A percentile compares a stretch with the other conserved stretches of the same genome.
Conservation (phyloP, 2,329 filamentous ascomycete genomes). For the Exophiala sideris region DNA sequence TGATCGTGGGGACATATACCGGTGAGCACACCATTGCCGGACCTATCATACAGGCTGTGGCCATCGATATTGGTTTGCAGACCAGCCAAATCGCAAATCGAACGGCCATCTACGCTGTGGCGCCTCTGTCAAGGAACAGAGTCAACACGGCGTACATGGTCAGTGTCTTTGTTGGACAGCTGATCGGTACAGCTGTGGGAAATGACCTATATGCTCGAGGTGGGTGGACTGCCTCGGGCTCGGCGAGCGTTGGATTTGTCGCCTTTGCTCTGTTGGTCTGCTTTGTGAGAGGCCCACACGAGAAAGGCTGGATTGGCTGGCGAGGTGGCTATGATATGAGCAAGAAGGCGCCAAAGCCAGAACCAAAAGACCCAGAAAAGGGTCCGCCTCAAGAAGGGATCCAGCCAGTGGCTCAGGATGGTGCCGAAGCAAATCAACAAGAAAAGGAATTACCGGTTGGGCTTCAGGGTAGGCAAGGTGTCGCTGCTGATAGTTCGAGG, state of each 20-base stretch:
- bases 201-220: conserved; percentile 54
- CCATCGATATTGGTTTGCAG: conserved; percentile 70
- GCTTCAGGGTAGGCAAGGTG: not conserved
- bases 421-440: conserved; percentile 3
- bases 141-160: conserved; percentile 84
- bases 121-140: conserved; percentile 67
- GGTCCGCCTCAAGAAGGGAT: not conserved
- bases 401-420: not conserved
- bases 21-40: conserved; percentile 60
- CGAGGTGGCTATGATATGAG: conserved; percentile 53
- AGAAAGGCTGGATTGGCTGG: conserved; percentile 60
- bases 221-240: conserved; percentile 57
- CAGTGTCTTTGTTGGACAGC: conserved; percentile 68
- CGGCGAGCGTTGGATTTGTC: conserved; percentile 55
- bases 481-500: conserved; percentile 1
- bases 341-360: conserved; percentile 13
- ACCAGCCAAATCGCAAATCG: conserved; percentile 72
- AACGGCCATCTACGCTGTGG: conserved; percentile 67
- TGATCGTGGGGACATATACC: conserved; percentile 29
- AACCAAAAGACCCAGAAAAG: conserved; percentile 4
- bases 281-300: conserved; percentile 53
- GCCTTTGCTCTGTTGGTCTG: conserved; percentile 48
- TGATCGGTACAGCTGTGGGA: conserved; percentile 64
- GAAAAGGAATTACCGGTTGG: conserved; percentile 1
- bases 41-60: conserved; percentile 68